Conservation (phyloP, 2,329 filamentous ascomycete genomes). For the Thelonectria rubi region DNA sequence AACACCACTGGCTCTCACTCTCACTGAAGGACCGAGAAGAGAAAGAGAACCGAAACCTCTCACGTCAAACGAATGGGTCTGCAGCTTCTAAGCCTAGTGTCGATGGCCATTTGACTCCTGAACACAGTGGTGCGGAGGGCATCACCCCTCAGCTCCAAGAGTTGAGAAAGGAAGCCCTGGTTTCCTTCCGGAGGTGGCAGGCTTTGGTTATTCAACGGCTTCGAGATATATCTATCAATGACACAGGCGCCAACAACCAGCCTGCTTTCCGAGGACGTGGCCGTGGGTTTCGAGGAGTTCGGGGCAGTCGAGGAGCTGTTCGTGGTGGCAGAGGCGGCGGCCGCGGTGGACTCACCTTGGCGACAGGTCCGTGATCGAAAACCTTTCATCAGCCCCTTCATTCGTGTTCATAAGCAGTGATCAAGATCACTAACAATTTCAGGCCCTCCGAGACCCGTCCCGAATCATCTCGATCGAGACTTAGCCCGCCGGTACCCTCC, state of each 20-base stretch:
- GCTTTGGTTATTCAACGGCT: slow-evolving; percentile 74
- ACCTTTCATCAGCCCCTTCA: not conserved
- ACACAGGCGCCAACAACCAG: slow-evolving; percentile 42
- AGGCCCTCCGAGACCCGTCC: slow-evolving; percentile 53
- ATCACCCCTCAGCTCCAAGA: slow-evolving; percentile 64
- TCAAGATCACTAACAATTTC: slow-evolving; percentile 26
- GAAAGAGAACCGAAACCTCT: slow-evolving; percentile 19
- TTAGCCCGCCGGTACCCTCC: slow-evolving; percentile 65
- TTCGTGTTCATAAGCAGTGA: not conserved
- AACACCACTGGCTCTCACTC: slow-evolving; percentile 49
- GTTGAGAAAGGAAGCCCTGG: slow-evolving; percentile 73
- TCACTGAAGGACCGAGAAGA: slow-evolving; percentile 45
- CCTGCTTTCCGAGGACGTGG: slow-evolving; percentile 47
- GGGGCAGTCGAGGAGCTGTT: slow-evolving; percentile 42
- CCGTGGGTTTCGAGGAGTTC: slow-evolving; percentile 43
- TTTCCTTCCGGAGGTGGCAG: slow-evolving; percentile 85
- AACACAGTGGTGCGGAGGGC: slow-evolving; percentile 46
- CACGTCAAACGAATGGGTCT: slow-evolving; percentile 9
- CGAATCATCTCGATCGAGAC: slow-evolving; percentile 56
- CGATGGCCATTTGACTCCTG: slow-evolving; percentile 43
- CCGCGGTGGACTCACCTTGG: slow-evolving; percentile 43
- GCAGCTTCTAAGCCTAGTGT: slow-evolving; percentile 34
- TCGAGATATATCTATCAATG: slow-evolving; percentile 69
- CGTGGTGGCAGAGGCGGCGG: slow-evolving; percentile 45
- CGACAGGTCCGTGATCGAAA: slow-evolving; percentile 47